Evolutionary conservation across 169 alveolate species (phyloP).

Genomic region (Eimeria acervulina): DNA sequence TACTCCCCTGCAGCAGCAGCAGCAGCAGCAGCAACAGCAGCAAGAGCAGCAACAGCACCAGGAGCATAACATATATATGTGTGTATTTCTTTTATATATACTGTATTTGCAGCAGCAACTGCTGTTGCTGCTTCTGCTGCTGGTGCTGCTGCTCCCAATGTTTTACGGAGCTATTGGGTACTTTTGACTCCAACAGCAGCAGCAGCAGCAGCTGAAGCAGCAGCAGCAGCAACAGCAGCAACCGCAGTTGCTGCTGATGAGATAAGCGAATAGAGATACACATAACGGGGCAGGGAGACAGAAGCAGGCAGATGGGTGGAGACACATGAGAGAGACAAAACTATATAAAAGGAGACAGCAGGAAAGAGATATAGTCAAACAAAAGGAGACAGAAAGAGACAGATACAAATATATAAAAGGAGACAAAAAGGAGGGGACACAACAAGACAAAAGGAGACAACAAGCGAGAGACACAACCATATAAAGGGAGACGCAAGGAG

Average conservation of each 20-base stretch:
- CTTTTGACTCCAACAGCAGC: neutral
- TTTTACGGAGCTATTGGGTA: too few species aligned
- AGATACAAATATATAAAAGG: neutral
- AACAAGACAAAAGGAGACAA: neutral
- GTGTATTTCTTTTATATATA: too few species aligned
- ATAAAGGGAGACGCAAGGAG: neutral
- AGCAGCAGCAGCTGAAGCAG: too few species aligned
- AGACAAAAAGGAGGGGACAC: neutral
- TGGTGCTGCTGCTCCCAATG: neutral
- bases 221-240: constrained; percentile 22
- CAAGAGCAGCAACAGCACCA: neutral
- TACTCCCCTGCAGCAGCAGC: constrained; percentile 58
- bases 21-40: constrained; percentile 43
- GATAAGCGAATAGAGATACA: neutral
- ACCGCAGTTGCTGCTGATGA: neutral
- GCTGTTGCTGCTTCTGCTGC: neutral
- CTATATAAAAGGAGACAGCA: too few species aligned
- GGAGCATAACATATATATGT: too few species aligned
- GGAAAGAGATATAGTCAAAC: neutral
- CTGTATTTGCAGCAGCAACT: neutral
- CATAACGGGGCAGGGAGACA: neutral
- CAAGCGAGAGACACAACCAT: neutral
- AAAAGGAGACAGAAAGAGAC: neutral
- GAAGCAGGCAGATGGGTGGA: neutral
- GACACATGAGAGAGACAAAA: neutral